Evolutionary conservation across 73 alveolate species (phyloP).

Genomic region (Stentor roeselii): DNA sequence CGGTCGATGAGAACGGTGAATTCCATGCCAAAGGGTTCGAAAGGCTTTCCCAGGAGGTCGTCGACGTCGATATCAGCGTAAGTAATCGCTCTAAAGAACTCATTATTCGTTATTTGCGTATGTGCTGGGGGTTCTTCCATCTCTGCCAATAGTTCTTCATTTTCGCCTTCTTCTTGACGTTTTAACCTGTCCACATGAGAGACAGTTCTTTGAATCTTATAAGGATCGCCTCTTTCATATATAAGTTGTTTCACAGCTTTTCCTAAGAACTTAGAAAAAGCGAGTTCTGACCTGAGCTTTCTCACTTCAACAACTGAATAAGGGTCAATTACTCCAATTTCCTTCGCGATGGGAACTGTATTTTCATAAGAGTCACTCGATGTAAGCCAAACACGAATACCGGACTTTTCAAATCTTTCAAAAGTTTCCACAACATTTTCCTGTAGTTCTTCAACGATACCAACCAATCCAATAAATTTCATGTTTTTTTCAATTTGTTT

Average conservation of each 20-base stretch:
- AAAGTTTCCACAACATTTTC: background rate
- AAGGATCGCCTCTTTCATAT: background rate
- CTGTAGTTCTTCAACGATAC: background rate
- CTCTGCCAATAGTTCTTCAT: background rate
- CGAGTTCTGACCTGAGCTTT: background rate
- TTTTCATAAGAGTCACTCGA: background rate
- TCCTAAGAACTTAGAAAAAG: background rate
- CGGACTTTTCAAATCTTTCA: background rate
- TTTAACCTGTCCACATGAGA: background rate
- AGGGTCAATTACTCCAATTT: background rate
- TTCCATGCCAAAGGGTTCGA: background rate
- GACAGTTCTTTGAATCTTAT: background rate
- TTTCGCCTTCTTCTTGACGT: background rate
- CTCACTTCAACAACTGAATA: background rate
- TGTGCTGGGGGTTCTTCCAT: background rate
- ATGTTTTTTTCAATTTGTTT: background rate
- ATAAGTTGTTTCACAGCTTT: background rate
- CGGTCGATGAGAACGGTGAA: constrained; percentile 3
- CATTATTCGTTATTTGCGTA: too few species aligned
- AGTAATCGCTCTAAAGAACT: background rate
- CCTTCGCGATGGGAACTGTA: background rate
- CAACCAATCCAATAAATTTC: background rate
- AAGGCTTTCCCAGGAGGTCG: background rate
- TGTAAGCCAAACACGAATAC: background rate
- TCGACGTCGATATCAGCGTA: background rate